These are phyloP conservation scores for Aspergillus funiculosus DNA, from an alignment of 495 filamentous ascomycete genomes.

Conservation along the genomic window DNA sequence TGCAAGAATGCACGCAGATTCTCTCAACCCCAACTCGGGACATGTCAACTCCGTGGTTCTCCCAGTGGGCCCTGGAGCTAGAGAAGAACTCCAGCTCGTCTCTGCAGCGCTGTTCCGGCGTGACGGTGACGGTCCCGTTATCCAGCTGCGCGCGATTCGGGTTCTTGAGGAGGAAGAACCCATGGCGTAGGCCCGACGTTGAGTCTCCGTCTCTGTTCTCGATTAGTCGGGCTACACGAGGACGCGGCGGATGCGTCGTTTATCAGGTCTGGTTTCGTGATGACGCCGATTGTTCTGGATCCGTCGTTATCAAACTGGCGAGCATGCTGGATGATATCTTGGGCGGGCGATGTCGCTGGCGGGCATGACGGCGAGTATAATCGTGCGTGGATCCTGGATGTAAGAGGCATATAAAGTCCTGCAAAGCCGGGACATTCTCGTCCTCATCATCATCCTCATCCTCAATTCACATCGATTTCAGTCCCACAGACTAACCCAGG, in stretches of 20 bases:
- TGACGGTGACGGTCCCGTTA: slow-evolving; percentile 8
- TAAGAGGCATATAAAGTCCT: slow-evolving; percentile 28
- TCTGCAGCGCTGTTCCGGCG: not conserved
- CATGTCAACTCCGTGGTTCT: slow-evolving; percentile 13
- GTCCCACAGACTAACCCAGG: too few species aligned
- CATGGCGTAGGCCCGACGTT: too few species aligned
- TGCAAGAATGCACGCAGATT: slow-evolving; percentile 23
- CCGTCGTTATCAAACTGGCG: slow-evolving; percentile 40
- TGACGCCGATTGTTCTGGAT: slow-evolving; percentile 49
- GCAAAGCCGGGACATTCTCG: slow-evolving; percentile 26
- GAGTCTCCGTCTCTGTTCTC: slow-evolving; percentile 40
- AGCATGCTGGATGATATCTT: slow-evolving; percentile 44
- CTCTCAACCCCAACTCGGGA: slow-evolving; percentile 21
- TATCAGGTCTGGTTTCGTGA: slow-evolving; percentile 48
- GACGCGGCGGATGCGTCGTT: slow-evolving; percentile 28
- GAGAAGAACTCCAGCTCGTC: slow-evolving; percentile 20
- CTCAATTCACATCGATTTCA: slow-evolving; percentile 30
- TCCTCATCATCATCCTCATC: slow-evolving; percentile 29
- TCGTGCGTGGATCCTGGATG: slow-evolving; percentile 29
- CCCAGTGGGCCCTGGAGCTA: slow-evolving; percentile 17
- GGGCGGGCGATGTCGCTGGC: slow-evolving; percentile 49
- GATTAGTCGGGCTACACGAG: slow-evolving; percentile 27
- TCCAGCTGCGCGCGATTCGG: slow-evolving; percentile 24
- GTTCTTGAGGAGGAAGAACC: slow-evolving; percentile 43
- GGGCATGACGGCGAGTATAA: slow-evolving; percentile 35